These are phyloP conservation scores for Aegilops sharonensis DNA, from an alignment of 176 grass and related monocot genomes.

Conservation along the genomic window DNA sequence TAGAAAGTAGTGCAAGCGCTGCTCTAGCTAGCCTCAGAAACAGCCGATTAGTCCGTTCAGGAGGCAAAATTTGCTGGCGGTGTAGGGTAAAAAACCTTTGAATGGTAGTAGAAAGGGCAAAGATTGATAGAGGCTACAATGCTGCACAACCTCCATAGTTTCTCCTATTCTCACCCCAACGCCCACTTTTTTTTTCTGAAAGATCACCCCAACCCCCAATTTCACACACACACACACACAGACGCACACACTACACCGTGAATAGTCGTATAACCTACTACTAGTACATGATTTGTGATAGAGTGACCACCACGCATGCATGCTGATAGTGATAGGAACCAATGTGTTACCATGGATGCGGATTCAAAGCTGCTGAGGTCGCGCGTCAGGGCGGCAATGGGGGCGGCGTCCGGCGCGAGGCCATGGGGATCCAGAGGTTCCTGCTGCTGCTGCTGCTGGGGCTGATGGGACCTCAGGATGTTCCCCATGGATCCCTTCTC, in stretches of 20 bases:
- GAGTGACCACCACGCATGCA: neutral
- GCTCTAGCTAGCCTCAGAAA: neutral
- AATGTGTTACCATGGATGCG: constrained; percentile 32
- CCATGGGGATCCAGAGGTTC: constrained; percentile 16
- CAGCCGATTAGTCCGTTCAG: neutral
- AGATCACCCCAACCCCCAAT: neutral
- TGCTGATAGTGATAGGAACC: neutral
- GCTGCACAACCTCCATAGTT: neutral
- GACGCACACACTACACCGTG: neutral
- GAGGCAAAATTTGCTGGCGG: neutral
- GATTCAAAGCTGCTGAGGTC: constrained; percentile 33
- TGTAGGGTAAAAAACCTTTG: neutral
- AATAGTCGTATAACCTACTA: neutral
- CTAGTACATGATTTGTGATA: neutral
- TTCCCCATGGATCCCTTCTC: constrained; percentile 25
- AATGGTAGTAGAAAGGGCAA: neutral
- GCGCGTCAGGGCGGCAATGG: neutral
- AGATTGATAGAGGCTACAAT: neutral
- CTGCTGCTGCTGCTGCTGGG: neutral
- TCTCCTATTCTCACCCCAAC: neutral
- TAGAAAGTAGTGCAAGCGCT: neutral
- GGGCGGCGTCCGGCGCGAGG: neutral
- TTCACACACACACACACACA: neutral
- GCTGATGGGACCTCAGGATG: constrained; percentile 12
- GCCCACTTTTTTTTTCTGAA: too few species aligned